phyloP scores from a whole-genome alignment of 352 stramenopile species.

The Phytophthora melonis region DNA sequence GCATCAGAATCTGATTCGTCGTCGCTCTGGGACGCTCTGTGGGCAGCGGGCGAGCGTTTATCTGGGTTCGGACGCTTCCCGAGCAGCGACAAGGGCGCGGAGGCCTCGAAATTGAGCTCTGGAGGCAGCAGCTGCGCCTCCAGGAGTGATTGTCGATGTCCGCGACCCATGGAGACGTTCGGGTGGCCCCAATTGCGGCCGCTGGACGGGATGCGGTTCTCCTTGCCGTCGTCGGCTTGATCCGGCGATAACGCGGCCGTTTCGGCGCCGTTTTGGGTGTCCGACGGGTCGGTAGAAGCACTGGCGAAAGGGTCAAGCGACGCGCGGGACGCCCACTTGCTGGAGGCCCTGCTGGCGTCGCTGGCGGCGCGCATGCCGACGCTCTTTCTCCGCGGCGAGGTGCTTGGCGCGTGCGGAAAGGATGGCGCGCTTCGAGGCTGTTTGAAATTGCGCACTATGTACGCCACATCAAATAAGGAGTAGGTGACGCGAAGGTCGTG shows the following conservation, averaged over 20 bases:
- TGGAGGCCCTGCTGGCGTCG: slow-evolving; percentile 10
- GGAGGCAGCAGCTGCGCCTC: not conserved
- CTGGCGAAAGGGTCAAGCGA: slow-evolving; percentile 38
- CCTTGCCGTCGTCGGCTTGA: slow-evolving; percentile 33
- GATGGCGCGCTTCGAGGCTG: slow-evolving; percentile 22
- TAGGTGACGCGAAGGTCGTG: slow-evolving; percentile 16
- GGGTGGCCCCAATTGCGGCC: slow-evolving; percentile 12
- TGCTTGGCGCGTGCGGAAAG: not conserved
- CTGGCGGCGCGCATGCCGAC: slow-evolving; percentile 21
- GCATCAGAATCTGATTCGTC: slow-evolving; percentile 3
- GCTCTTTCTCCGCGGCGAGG: slow-evolving; percentile 10
- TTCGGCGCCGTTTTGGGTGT: slow-evolving; percentile 22
- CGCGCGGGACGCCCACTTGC: slow-evolving; percentile 44
- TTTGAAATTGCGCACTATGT: slow-evolving; percentile 29
- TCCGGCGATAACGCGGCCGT: slow-evolving; percentile 8
- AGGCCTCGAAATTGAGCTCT: not conserved
- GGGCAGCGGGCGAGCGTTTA: not conserved
- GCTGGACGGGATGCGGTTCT: slow-evolving; percentile 35
- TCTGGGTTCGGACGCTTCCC: slow-evolving; percentile 30
- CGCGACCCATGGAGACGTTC: slow-evolving; percentile 33
- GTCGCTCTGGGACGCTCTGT: slow-evolving; percentile 14
- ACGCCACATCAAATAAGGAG: not conserved
- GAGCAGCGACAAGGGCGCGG: slow-evolving; percentile 20
- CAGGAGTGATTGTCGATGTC: not conserved
- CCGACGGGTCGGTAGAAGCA: not conserved